Percentiles rank a stretch among this genome's conserved stretches.
phyloP scores from a whole-genome alignment of 2,329 filamentous ascomycete genomes.

The Diaporthe vexans region DNA sequence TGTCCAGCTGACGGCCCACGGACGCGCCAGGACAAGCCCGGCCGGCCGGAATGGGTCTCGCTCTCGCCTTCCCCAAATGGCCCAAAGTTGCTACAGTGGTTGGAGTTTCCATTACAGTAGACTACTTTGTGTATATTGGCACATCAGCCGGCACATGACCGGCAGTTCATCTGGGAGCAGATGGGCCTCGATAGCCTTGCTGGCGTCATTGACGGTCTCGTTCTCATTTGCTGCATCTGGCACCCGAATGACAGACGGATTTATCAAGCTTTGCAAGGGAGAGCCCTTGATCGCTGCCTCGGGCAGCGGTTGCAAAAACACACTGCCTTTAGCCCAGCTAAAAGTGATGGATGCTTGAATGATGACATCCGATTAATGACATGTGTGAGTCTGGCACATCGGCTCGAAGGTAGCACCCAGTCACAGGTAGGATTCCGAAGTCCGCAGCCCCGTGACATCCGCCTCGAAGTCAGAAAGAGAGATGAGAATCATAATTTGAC shows the following conservation, averaged over 20 bases:
- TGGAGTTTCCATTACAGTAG: constrained; percentile 20
- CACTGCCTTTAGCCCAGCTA: neutral
- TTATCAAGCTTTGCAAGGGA: constrained; percentile 10
- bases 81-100: neutral
- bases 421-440: constrained; percentile 11
- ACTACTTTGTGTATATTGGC: constrained; percentile 19
- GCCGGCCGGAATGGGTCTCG: constrained; percentile 5
- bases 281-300: neutral
- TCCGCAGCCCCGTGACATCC: constrained; percentile 27
- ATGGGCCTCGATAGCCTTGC: neutral
- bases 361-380: constrained; percentile 1
- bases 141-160: constrained; percentile 1
- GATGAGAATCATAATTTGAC: neutral
- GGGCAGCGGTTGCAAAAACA: neutral
- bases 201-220: constrained; percentile 3
- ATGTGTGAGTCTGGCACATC: constrained; percentile 4
- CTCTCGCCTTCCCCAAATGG: constrained; percentile 24
- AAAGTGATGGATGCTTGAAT: constrained; percentile 7
- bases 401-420: neutral
- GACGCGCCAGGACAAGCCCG: constrained; percentile 6
- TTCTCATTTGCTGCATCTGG: constrained; percentile 13
- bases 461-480: neutral
- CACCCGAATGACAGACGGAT: neutral
- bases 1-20: neutral
- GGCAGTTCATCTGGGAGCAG: constrained; percentile 12